phyloP scores from a whole-genome alignment of 2,329 filamentous ascomycete genomes.

The Emergomyces pasteurianus region DNA sequence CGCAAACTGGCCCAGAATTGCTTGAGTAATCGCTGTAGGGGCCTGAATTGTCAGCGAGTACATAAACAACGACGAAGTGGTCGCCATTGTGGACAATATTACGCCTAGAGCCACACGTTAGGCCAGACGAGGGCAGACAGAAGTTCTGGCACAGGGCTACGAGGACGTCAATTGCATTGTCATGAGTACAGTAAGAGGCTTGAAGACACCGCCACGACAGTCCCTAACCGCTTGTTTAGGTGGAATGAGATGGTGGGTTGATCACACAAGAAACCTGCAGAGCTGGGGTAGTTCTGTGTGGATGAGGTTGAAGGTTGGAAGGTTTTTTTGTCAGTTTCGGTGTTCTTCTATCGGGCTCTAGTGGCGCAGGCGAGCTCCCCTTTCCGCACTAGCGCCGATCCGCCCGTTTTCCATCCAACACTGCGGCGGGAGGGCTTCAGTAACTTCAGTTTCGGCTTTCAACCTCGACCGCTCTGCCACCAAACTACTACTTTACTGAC shows the following conservation, averaged over 20 bases:
- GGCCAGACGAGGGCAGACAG: background rate
- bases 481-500: background rate
- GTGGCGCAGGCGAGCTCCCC: constrained; percentile 1
- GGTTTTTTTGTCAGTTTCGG: constrained; percentile 5
- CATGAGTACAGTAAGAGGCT: background rate
- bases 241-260: background rate
- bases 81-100: constrained; percentile 59
- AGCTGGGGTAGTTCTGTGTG: background rate
- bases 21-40: constrained; percentile 77
- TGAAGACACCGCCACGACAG: background rate
- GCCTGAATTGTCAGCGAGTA: constrained; percentile 95
- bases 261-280: background rate
- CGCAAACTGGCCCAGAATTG: constrained; percentile 87
- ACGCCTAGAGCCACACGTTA: background rate
- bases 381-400: constrained; percentile 2
- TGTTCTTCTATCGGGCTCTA: constrained; percentile 8
- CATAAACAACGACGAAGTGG: constrained; percentile 96
- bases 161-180: background rate
- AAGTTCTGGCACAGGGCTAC: background rate
- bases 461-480: background rate
- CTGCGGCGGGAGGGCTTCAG: background rate
- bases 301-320: background rate
- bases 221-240: background rate
- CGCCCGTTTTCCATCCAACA: background rate
- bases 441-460: background rate